Evolutionary conservation across 2,329 filamentous ascomycete species (phyloP).

Genomic region (Aspergillus transmontanensis): DNA sequence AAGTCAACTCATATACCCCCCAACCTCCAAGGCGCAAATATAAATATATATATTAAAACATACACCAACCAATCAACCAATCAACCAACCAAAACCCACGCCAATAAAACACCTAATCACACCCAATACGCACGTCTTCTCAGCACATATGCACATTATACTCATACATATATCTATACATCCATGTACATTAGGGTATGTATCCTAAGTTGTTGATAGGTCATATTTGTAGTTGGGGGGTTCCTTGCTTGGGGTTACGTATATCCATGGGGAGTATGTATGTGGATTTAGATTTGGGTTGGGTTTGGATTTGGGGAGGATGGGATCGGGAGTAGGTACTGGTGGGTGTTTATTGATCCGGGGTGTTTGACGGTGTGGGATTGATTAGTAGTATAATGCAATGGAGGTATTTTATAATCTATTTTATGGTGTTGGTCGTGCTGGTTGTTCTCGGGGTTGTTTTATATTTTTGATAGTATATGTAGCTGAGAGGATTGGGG

Average conservation of each 20-base stretch:
- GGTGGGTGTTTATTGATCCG: too few relatives aligned
- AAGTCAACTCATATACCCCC: not conserved
- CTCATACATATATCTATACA: not conserved
- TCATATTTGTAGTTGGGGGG: not conserved
- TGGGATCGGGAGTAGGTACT: not conserved
- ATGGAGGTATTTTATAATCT: too few relatives aligned
- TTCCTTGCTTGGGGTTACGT: too few relatives aligned
- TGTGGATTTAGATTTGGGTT: not conserved
- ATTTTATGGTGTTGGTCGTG: too few relatives aligned
- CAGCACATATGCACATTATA: not conserved
- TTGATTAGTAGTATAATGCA: too few relatives aligned
- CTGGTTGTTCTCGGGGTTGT: too few relatives aligned
- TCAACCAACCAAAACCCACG: too few relatives aligned
- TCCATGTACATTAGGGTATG: not conserved
- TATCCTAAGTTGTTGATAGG: not conserved
- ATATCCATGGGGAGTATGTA: not conserved
- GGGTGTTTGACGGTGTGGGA: too few relatives aligned
- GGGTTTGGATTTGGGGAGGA: too few relatives aligned
- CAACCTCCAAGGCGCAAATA: not conserved
- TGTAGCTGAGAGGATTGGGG: not conserved
- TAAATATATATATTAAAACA: not conserved
- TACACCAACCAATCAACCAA: too few relatives aligned
- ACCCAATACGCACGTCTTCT: not conserved
- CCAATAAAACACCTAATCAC: too few relatives aligned
- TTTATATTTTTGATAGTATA: not conserved